phyloP scores from a whole-genome alignment of 345 rosid genomes.

The Gossypium herbaceum region DNA sequence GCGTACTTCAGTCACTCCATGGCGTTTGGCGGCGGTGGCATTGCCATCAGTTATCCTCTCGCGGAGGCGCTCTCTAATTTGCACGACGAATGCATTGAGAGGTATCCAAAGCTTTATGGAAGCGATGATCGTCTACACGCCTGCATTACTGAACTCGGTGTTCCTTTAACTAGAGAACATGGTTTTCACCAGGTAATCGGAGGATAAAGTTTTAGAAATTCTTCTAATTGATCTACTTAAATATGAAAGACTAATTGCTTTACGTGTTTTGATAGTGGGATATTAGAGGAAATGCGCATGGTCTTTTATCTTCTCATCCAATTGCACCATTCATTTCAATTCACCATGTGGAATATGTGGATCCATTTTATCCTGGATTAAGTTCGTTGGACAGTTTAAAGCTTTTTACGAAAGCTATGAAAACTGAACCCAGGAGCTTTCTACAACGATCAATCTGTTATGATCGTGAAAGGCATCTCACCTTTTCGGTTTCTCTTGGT shows the following conservation, averaged over 20 bases:
- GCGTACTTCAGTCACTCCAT: slow-evolving; percentile 76
- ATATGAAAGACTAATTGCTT: neutral
- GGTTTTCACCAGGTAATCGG: slow-evolving; percentile 85
- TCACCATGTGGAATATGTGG: slow-evolving; percentile 85
- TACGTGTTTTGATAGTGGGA: slow-evolving; percentile 65
- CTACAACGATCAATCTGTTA: slow-evolving; percentile 83
- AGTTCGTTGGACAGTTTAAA: slow-evolving; percentile 62
- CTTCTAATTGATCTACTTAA: neutral
- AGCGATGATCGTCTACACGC: slow-evolving; percentile 94
- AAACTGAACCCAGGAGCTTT: slow-evolving; percentile 58
- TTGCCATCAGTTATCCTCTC: slow-evolving; percentile 79
- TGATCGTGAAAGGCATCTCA: slow-evolving; percentile 45
- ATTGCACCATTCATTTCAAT: slow-evolving; percentile 79
- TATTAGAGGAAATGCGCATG: slow-evolving; percentile 77
- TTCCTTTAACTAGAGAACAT: slow-evolving; percentile 74
- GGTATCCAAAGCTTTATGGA: slow-evolving; percentile 80
- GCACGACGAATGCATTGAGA: slow-evolving; percentile 68
- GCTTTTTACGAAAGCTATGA: slow-evolving; percentile 75
- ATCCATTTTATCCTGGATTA: slow-evolving; percentile 78
- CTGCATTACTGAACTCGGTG: slow-evolving; percentile 85
- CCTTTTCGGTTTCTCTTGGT: slow-evolving; percentile 70
- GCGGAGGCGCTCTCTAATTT: slow-evolving; percentile 65
- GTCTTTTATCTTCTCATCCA: slow-evolving; percentile 77
- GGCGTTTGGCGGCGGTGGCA: slow-evolving; percentile 98
- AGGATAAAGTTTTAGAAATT: neutral